Base-by-base conservation (phyloP, 352 stramenopile species). In the Aphanomyces astaci region DNA sequence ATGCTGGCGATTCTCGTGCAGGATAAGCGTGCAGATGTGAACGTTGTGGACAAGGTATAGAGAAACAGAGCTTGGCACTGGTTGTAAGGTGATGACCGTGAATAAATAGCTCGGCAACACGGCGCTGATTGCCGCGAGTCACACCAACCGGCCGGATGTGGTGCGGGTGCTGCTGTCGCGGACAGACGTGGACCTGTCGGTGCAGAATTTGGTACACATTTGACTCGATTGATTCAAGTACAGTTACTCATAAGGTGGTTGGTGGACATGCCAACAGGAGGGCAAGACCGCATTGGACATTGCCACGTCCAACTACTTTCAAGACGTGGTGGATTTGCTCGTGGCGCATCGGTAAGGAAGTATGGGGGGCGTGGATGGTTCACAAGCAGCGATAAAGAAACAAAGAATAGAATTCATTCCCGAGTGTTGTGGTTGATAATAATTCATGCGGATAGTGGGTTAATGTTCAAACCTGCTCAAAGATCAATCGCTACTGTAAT, bases 271-370 rank as follows among this genome's bases (percentile, higher is more conserved):
- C n/a, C n/a, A n/a, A n/a, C 24, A 59, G 51, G 51, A 59, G 51
- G 51, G 51, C 51, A 59, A 59, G 24, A 59, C 51, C 0, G 51
- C 30, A 19, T 1, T 40, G 51, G 51, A 59, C 13, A 59, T 59
- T 36, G 51, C 51, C 1, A 59, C 51, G 51, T 59, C 51, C 22
- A 59, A 59, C 4, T 59, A 59, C 51, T 59, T 40, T 39, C 51
- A 40, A 3, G 24, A 59, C 27, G 30, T 59, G 13, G 25, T 39
- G 5, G 51, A 59, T 59, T 22, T 59, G 25, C 2, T 59, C 24
- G 51, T 39, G 51, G 51, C 51, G 11, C 27, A 31, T 10, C n/a
- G 27, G 10, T 55, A 55, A 30, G n/a, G n/a, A n/a, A n/a, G n/a
- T n/a, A n/a, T n/a, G n/a, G n/a, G n/a, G n/a, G n/a, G n/a, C n/a